Evolutionary conservation across 1,284 basidiomycete genomes (phyloP).

Genomic region (Malassezia pachydermatis): DNA sequence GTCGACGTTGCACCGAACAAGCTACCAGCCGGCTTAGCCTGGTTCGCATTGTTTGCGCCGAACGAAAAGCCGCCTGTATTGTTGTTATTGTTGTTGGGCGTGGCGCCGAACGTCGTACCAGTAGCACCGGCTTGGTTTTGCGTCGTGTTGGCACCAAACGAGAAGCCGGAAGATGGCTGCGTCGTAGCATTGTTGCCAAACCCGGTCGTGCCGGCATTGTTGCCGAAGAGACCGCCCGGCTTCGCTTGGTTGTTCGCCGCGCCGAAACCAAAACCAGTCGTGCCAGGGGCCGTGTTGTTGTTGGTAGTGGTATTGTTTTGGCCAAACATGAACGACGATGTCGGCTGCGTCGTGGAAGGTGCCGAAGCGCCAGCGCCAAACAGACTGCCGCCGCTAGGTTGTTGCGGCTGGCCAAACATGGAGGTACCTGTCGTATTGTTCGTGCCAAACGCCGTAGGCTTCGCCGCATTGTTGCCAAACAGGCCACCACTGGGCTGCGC

Average conservation of each 20-base stretch:
- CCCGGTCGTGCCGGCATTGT: too few relatives aligned
- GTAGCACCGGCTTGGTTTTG: slow-evolving; percentile 22
- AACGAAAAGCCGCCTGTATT: slow-evolving; percentile 26
- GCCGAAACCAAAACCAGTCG: slow-evolving; percentile 27
- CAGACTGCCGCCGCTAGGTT: slow-evolving; percentile 31
- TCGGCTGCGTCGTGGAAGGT: slow-evolving; percentile 18
- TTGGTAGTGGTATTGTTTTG: slow-evolving; percentile 15
- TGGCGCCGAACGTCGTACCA: slow-evolving; percentile 29
- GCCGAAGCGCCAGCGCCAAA: slow-evolving; percentile 33
- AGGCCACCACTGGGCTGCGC: neutral
- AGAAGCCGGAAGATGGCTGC: slow-evolving; percentile 19
- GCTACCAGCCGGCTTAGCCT: slow-evolving; percentile 40
- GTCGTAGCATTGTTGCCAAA: slow-evolving; percentile 20
- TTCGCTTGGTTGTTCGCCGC: slow-evolving; percentile 21
- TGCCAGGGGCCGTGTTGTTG: slow-evolving; percentile 30
- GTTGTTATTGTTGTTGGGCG: too few relatives aligned
- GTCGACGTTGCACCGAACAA: too few relatives aligned
- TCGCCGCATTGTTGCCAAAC: neutral
- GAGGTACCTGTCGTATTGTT: neutral
- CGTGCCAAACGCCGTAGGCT: slow-evolving; percentile 9
- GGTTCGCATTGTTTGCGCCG: slow-evolving; percentile 16
- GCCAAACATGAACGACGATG: slow-evolving; percentile 33
- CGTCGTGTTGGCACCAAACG: slow-evolving; percentile 23
- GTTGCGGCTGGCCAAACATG: slow-evolving; percentile 34
- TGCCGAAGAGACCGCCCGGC: slow-evolving; percentile 29